phyloP scores from a whole-genome alignment of 371 early-diverging fungal species.

The Actinomucor elegans region DNA sequence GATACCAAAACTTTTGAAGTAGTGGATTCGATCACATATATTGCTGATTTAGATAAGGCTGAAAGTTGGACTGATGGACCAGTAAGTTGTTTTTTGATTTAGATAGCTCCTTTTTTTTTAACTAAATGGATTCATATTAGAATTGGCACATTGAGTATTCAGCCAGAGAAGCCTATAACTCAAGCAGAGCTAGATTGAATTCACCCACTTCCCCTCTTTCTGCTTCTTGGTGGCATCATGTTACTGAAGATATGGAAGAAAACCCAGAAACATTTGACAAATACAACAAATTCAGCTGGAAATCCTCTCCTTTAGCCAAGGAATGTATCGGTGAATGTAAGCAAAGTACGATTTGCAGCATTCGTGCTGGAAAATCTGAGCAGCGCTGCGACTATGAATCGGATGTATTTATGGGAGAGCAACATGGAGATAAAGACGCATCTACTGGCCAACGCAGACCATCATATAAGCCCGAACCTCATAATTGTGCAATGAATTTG shows the following conservation, averaged over 20 bases:
- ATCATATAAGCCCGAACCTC: slow-evolving; percentile 3
- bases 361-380: slow-evolving; percentile 58
- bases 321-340: slow-evolving; percentile 44
- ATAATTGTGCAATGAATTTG: slow-evolving; percentile 9
- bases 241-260: slow-evolving; percentile 50
- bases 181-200: slow-evolving; percentile 24
- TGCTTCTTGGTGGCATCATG: slow-evolving; percentile 65
- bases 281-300: slow-evolving; percentile 17
- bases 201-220: slow-evolving; percentile 35
- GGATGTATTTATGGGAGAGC: slow-evolving; percentile 2
- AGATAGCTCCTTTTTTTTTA: neutral
- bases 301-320: slow-evolving; percentile 34
- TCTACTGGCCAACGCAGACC: no score
- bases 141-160: slow-evolving; percentile 65
- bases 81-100: slow-evolving; percentile 24
- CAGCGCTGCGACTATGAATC: slow-evolving; percentile 48
- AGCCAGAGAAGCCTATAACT: slow-evolving; percentile 47
- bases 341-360: slow-evolving; percentile 41
- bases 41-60: slow-evolving; percentile 51
- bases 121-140: slow-evolving; percentile 13
- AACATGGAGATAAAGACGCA: neutral
- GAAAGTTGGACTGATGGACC: slow-evolving; percentile 36
- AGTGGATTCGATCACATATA: slow-evolving; percentile 55
- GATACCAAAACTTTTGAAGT: slow-evolving; percentile 61
- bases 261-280: slow-evolving; percentile 28